These are phyloP conservation scores for Zalaria sp. DNA, from an alignment of 2,329 filamentous ascomycete genomes.

Conservation along the genomic window DNA sequence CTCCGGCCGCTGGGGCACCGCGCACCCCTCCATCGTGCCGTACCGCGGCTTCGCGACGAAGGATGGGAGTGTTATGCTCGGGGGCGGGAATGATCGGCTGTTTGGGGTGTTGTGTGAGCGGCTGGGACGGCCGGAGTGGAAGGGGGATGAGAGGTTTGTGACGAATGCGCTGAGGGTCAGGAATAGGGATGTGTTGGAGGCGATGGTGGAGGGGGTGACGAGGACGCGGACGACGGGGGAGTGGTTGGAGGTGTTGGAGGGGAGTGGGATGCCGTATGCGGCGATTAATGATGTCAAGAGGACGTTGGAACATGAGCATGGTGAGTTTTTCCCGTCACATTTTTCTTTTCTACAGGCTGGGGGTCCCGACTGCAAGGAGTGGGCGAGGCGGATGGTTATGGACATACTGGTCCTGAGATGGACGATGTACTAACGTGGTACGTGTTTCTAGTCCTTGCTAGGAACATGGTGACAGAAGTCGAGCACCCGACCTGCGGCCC, in stretches of 20 bases:
- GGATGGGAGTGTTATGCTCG: slow-evolving; percentile 49
- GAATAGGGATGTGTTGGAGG: slow-evolving; percentile 65
- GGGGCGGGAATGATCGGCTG: slow-evolving; percentile 49
- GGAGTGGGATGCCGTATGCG: slow-evolving; percentile 86
- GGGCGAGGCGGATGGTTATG: neutral
- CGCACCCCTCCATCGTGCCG: slow-evolving; percentile 95
- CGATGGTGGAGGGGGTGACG: slow-evolving; percentile 63
- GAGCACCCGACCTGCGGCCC: slow-evolving; percentile 72
- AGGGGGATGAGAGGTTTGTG: slow-evolving; percentile 39
- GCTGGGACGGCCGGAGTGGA: slow-evolving; percentile 45
- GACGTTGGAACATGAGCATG: slow-evolving; percentile 74
- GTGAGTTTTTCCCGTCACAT: slow-evolving; percentile 25
- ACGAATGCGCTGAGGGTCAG: slow-evolving; percentile 47
- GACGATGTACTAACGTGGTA: neutral
- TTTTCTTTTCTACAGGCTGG: neutral
- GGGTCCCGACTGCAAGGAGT: neutral
- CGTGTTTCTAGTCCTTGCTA: slow-evolving; percentile 43
- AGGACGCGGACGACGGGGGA: slow-evolving; percentile 66
- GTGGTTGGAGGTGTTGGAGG: slow-evolving; percentile 78
- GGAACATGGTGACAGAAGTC: slow-evolving; percentile 80
- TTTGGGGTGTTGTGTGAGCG: slow-evolving; percentile 46
- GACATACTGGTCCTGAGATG: neutral
- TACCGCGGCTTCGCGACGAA: slow-evolving; percentile 66
- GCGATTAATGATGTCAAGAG: slow-evolving; percentile 86
- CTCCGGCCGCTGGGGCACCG: slow-evolving; percentile 85